Evolutionary conservation across 2,329 filamentous ascomycete genomes (phyloP), one percentile per base, ranked within the genome.

Genomic region (Neofusicoccum cordaticola): DNA sequence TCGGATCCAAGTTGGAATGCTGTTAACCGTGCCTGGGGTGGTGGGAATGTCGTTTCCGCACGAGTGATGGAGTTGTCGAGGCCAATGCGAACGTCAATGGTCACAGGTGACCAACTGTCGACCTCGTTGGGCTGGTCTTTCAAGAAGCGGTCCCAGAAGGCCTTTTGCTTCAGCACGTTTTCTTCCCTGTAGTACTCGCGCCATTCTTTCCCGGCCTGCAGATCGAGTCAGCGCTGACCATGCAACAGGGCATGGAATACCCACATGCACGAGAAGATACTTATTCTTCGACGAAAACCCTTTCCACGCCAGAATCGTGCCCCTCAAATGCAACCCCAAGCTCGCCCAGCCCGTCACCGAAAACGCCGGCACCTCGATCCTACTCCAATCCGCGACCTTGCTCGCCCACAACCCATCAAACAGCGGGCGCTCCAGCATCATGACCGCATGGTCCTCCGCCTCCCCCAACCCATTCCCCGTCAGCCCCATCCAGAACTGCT

Each of bases 261-360:
- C 15, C 39, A 41, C 44, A 19, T 48, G 44, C 7, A 48, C 19
- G 8, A 48, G 7, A 2, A 48, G 44, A 19, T 48, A 48, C 44
- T 48, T 48, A 6, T 27, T 48, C 19, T 1, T 13, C 17, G 44
- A 48, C 44, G 17, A 7, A 13, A 48, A 22, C 19, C 8, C 17
- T 6, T 27, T 8, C 44, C 44, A 48, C 19, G 44, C 44, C 17
- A 22, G 8, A 9, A 48, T 27, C 44, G 44, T 48, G 7, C 79
- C 76, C 0, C 81, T 80, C 1, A 77, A 67, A 66, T 82, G 77
- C 6, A 80, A 69, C 34, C 78, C 79, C n/a, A 79, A 65, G 48
- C 77, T 80, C 4, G 71, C 68, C 27, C 73, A 73, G 0, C 81
- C 77, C 52, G 78, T 76, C 22, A 75, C 71, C 81, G 89, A 71